Evolutionary conservation across 352 stramenopile genomes (phyloP).

Genomic region (Pythium rhizo-oryzae): DNA sequence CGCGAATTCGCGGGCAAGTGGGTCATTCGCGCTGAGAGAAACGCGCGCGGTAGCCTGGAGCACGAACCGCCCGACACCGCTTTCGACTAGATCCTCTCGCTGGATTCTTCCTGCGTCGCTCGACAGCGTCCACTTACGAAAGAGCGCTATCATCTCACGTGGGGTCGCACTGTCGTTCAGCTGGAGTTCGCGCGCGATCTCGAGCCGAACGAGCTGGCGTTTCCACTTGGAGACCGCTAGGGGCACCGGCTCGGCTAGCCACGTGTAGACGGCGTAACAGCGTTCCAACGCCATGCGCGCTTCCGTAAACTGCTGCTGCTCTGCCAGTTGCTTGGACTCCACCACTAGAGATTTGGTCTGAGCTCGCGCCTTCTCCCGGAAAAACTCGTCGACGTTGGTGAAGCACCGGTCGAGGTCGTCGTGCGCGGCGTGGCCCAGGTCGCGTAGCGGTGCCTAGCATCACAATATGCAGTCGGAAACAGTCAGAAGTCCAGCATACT

Average conservation of each 20-base stretch:
- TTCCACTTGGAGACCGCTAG: background rate
- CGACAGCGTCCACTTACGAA: background rate
- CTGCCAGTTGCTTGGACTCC: background rate
- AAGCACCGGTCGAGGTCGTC: constrained; percentile 12
- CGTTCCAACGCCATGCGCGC: background rate
- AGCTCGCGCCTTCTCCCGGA: background rate
- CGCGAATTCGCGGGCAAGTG: background rate
- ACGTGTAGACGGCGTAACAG: constrained; percentile 4
- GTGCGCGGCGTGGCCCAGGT: background rate
- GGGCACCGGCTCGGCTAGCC: constrained; percentile 8
- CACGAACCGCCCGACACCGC: background rate
- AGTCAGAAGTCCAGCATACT: background rate
- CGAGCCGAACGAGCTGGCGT: background rate
- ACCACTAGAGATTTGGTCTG: background rate
- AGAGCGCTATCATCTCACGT: background rate
- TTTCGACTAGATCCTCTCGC: background rate
- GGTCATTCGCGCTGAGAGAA: background rate
- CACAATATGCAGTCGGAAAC: background rate
- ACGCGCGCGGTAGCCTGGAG: background rate
- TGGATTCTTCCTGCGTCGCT: background rate
- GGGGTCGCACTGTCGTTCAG: background rate
- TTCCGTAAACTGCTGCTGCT: background rate
- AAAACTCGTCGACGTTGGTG: constrained; percentile 2
- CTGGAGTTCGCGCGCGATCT: background rate
- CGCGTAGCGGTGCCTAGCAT: constrained; percentile 1